phyloP scores from a whole-genome alignment of 2,329 filamentous ascomycete genomes.

The Trichoderma sp. region DNA sequence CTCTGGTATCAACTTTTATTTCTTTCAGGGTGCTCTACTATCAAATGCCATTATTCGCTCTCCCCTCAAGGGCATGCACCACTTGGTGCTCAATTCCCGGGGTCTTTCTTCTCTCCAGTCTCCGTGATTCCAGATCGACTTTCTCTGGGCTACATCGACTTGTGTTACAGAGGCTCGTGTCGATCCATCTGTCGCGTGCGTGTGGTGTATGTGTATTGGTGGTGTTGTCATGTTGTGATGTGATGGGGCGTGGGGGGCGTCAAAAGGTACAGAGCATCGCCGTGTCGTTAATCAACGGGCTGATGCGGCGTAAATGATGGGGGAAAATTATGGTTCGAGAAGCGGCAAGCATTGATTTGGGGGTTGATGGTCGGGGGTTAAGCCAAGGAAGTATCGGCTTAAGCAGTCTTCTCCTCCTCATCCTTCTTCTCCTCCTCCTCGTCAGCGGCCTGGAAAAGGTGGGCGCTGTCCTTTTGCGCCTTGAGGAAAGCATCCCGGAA shows the following conservation, averaged over 20 bases:
- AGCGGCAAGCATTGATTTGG: slow-evolving; percentile 15
- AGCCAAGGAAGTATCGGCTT: slow-evolving; percentile 21
- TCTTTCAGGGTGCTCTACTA: slow-evolving; percentile 7
- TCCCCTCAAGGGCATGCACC: slow-evolving; percentile 13
- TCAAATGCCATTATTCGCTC: slow-evolving; percentile 17
- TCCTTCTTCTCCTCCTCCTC: slow-evolving; percentile 26
- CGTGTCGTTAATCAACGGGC: neutral
- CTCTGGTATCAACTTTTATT: slow-evolving; percentile 12
- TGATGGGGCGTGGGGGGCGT: neutral
- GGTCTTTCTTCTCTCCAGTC: slow-evolving; percentile 15
- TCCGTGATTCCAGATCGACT: slow-evolving; percentile 11
- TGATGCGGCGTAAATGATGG: slow-evolving; percentile 2
- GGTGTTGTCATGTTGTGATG: slow-evolving; percentile 1
- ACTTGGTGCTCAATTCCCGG: slow-evolving; percentile 18
- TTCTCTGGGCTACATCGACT: slow-evolving; percentile 10
- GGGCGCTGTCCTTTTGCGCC: slow-evolving; percentile 95
- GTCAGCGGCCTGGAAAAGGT: slow-evolving; percentile 63
- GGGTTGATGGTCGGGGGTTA: neutral
- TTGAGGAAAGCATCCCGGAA: slow-evolving; percentile 99
- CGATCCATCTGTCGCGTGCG: neutral
- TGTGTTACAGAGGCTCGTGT: neutral
- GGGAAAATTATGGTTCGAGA: slow-evolving; percentile 10
- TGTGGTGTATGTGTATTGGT: neutral
- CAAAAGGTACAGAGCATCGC: neutral
- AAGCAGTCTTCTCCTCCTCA: slow-evolving; percentile 29